These are phyloP conservation scores for Pleurotus sapidus DNA, from an alignment of 768 basidiomycete species.

Conservation along the genomic window DNA sequence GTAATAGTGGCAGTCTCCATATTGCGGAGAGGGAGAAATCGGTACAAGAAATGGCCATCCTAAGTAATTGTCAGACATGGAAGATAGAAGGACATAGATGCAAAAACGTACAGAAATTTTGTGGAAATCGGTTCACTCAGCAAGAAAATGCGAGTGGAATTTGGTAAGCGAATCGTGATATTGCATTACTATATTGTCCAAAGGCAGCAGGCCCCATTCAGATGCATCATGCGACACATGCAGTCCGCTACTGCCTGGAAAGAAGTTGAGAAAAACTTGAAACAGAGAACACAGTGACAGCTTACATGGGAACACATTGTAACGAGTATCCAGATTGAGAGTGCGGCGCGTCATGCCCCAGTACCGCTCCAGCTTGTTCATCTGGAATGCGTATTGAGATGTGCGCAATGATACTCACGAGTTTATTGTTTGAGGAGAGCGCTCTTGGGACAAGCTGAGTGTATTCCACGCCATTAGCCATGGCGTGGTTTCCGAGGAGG, in stretches of 20 bases:
- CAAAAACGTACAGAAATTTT: neutral
- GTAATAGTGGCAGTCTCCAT: neutral
- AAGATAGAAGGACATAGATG: neutral
- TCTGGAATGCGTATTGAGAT: constrained; percentile 2
- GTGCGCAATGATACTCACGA: neutral
- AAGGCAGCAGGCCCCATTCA: constrained; percentile 11
- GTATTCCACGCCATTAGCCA: neutral
- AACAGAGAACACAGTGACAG: neutral
- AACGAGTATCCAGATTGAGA: constrained; percentile 14
- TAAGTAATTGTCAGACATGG: neutral
- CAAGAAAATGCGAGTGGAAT: neutral
- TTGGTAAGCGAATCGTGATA: neutral
- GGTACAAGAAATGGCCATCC: neutral
- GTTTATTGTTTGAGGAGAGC: neutral
- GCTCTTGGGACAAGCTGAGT: neutral
- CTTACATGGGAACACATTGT: constrained; percentile 15
- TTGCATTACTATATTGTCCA: constrained; percentile 6
- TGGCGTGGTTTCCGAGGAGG: neutral
- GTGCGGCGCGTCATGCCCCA: constrained; percentile 12
- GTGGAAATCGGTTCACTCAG: neutral
- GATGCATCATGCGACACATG: neutral
- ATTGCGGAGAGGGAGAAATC: neutral
- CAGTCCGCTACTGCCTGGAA: neutral
- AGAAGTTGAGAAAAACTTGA: neutral
- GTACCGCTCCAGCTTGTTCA: constrained; percentile 13